Evolutionary conservation across 2,329 filamentous ascomycete genomes (phyloP).

Genomic region (Periglandula ipomoeae): DNA sequence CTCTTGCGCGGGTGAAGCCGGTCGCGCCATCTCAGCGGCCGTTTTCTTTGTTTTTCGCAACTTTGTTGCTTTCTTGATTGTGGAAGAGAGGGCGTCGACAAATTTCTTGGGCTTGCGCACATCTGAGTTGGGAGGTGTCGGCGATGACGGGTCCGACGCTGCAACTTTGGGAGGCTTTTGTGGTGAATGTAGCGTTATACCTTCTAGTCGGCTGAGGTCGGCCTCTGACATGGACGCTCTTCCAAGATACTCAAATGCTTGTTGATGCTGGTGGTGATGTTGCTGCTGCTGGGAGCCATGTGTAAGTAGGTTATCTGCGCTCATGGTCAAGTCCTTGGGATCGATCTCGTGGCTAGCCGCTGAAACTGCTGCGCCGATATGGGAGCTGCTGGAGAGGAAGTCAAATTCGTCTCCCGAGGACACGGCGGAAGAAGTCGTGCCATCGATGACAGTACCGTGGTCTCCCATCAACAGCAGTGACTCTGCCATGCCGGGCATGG

Average conservation of each 20-base stretch:
- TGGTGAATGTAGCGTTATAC: conserved; percentile 35
- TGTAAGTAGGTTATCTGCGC: conserved; percentile 3
- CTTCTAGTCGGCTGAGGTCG: conserved; percentile 36
- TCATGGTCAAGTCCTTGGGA: conserved; percentile 18
- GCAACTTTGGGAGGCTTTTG: conserved; percentile 16
- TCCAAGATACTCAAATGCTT: conserved; percentile 16
- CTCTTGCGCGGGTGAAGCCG: conserved; percentile 24
- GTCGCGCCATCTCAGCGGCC: conserved; percentile 10
- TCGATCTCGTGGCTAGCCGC: conserved; percentile 21
- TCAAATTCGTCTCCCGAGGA: conserved; percentile 28
- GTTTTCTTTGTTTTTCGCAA: conserved; percentile 22
- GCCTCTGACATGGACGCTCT: conserved; percentile 37
- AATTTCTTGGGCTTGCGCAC: conserved; percentile 28
- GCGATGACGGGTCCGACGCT: conserved; percentile 22
- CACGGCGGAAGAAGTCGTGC: conserved; percentile 24
- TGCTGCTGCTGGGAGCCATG: conserved; percentile 12
- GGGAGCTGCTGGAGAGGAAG: conserved; percentile 26
- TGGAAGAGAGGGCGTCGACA: conserved; percentile 32
- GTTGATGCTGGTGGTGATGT: conserved; percentile 1
- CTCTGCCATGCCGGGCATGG: conserved; percentile 18
- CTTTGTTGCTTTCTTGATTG: conserved; percentile 29
- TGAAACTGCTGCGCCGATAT: conserved; percentile 16
- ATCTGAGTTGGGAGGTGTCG: conserved; percentile 21
- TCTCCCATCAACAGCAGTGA: conserved; percentile 18
- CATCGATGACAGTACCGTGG: conserved; percentile 12